These are phyloP conservation scores for Eucalyptus paniculata DNA, from an alignment of 345 rosid species.

Conservation along the genomic window DNA sequence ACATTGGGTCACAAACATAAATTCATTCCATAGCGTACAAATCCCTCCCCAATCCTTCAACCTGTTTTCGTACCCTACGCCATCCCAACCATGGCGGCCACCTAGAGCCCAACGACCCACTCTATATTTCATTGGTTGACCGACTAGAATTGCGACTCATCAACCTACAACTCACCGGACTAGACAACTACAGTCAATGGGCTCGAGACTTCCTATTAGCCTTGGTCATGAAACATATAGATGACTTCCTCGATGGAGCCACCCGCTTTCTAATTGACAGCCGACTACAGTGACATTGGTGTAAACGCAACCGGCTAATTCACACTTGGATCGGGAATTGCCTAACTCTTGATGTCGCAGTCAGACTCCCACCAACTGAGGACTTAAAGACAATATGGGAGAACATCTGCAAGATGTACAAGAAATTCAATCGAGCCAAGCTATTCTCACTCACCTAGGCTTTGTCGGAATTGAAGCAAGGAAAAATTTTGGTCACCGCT, in stretches of 20 bases:
- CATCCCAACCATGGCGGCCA: background rate
- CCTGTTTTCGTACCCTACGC: rapidly evolving
- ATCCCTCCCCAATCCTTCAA: background rate
- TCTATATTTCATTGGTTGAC: background rate
- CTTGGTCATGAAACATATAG: background rate
- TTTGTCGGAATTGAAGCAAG: background rate
- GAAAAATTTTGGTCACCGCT: background rate
- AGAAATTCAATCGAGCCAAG: too few species aligned
- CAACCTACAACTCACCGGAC: background rate
- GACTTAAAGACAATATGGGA: background rate
- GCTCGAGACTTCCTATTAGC: background rate
- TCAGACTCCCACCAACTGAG: background rate
- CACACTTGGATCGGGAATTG: rapidly evolving
- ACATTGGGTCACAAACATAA: background rate
- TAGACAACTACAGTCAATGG: rapidly evolving
- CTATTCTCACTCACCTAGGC: background rate
- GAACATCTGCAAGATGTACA: rapidly evolving
- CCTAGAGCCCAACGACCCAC: background rate
- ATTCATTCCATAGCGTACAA: background rate
- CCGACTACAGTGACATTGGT: rapidly evolving
- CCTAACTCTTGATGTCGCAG: rapidly evolving
- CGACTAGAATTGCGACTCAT: rapidly evolving
- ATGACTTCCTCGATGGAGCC: background rate
- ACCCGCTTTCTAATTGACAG: rapidly evolving
- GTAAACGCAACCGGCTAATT: rapidly evolving